Percentiles rank a stretch among this genome's conserved stretches.
These are phyloP conservation scores for Musa acuminata DNA, from an alignment of 176 grass and related monocot genomes.

Conservation along the genomic window DNA sequence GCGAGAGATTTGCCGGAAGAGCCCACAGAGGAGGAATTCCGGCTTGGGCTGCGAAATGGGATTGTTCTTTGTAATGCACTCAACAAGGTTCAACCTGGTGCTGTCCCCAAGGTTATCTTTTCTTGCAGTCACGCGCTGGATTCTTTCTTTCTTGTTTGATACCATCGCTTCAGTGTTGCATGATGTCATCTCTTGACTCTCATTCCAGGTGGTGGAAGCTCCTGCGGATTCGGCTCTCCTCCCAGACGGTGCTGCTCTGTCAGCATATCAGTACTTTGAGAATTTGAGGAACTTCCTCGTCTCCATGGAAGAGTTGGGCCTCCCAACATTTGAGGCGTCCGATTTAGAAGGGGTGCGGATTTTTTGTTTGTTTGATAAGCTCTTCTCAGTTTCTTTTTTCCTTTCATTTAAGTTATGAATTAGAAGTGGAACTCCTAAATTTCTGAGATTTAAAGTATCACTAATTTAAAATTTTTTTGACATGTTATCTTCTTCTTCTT, in stretches of 20 bases:
- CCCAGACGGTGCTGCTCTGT: constrained; percentile 61
- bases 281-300: constrained; percentile 84
- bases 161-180: not conserved
- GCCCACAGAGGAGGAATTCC: constrained; percentile 84
- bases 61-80: constrained; percentile 92
- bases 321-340: constrained; percentile 84
- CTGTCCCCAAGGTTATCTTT: constrained; percentile 52
- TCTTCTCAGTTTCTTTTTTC: not conserved
- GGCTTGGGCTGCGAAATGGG: constrained; percentile 71
- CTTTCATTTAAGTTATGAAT: not conserved
- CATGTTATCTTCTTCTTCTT: not conserved
- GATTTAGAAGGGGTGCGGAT: constrained; percentile 57
- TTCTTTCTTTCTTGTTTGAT: not conserved
- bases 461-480: not conserved
- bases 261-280: constrained; percentile 88
- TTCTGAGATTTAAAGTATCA: not conserved
- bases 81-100: constrained; percentile 75
- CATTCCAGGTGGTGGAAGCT: constrained; percentile 74
- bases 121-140: not conserved
- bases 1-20: constrained; percentile 67
- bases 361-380: not conserved
- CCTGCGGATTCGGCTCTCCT: constrained; percentile 36
- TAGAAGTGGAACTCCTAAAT: not conserved
- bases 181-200: not conserved
- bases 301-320: constrained; percentile 63